A percentile compares a stretch with the other conserved stretches of the same genome.
Evolutionary conservation across 2,329 filamentous ascomycete species (phyloP).

Genomic region (Zymoseptoria ardabiliae): DNA sequence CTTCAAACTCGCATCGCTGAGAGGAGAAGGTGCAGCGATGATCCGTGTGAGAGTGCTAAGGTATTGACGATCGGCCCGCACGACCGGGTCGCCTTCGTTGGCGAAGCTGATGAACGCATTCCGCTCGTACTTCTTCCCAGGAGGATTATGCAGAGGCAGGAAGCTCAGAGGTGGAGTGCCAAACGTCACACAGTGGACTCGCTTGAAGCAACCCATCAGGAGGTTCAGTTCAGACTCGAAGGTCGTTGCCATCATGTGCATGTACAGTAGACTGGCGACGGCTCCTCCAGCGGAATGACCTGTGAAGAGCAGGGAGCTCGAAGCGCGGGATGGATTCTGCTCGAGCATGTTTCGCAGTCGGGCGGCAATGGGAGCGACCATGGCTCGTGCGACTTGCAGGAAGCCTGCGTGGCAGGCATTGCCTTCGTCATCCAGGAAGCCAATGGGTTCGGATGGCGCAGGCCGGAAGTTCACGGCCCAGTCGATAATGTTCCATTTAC

Average conservation of each 20-base stretch:
- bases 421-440: slow-evolving; percentile 68
- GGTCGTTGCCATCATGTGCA: slow-evolving; percentile 65
- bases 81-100: slow-evolving; percentile 80
- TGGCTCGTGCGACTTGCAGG: slow-evolving; percentile 64
- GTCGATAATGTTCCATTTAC: slow-evolving; percentile 65
- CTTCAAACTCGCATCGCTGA: neutral
- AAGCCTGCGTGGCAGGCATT: slow-evolving; percentile 80
- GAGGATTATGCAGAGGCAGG: slow-evolving; percentile 57
- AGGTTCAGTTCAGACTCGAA: slow-evolving; percentile 61
- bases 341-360: slow-evolving; percentile 62
- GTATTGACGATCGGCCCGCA: slow-evolving; percentile 68
- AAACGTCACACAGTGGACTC: slow-evolving; percentile 78
- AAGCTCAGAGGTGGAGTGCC: slow-evolving; percentile 74
- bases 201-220: slow-evolving; percentile 63
- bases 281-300: slow-evolving; percentile 83
- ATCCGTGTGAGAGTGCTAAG: slow-evolving; percentile 65
- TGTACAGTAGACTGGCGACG: slow-evolving; percentile 70
- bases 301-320: slow-evolving; percentile 70
- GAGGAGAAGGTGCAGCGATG: slow-evolving; percentile 44
- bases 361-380: slow-evolving; percentile 65
- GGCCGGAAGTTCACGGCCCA: slow-evolving; percentile 78
- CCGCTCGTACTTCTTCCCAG: slow-evolving; percentile 42
- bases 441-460: slow-evolving; percentile 55
- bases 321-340: slow-evolving; percentile 60
- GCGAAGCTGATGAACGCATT: slow-evolving; percentile 72